Evolutionary conservation across 73 alveolate species (phyloP), one percentile per base, ranked within the genome.

Genomic region (Paramecium primaurelia): DNA sequence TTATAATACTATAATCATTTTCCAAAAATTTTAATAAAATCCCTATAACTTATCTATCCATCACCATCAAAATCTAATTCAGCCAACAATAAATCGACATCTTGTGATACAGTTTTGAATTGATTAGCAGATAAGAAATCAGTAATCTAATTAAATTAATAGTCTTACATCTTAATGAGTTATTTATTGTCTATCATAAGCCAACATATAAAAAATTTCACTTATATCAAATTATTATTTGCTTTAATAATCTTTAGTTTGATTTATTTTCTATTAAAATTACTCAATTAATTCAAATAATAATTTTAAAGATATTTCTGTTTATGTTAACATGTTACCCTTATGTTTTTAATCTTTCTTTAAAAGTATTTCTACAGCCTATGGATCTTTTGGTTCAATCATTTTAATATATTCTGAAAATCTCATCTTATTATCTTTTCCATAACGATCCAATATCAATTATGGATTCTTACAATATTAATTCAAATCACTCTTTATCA

Each of bases 381-480:
- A 20, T 16, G 58, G 59, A 75, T 75, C 49, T 16, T 36, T 11
- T 14, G 88, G 88, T 38, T 75, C 88, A 16, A 75, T 37, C 28
- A 75, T 14, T 40, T 75, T 75, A 3, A 75, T 75, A 37, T 32
- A 75, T 9, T 34, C 88, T 32, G 88, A 75, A 20, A 75, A 75
- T 75, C 88, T 75, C 59, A 75, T 32, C 49, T 75, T 75, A 22
- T 75, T 37, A n/a, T 75, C 88, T 20, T 37, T 75, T 16, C 88
- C 88, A 75, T 75, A 75, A 12, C 64, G 36, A 34, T 75, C 36
- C 8, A 75, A 22, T 37, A 75, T 10, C 8, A 34, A 12, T 34
- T 37, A 22, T 4, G 88, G 69, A 16, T 75, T 40, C 5, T 26
- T 37, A 10, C 22, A n/a, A 37, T 4, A 75, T 10, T 9, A 40